Evolutionary conservation across 2,329 filamentous ascomycete genomes (phyloP).

Genomic region (Penicillium janthinellum): DNA sequence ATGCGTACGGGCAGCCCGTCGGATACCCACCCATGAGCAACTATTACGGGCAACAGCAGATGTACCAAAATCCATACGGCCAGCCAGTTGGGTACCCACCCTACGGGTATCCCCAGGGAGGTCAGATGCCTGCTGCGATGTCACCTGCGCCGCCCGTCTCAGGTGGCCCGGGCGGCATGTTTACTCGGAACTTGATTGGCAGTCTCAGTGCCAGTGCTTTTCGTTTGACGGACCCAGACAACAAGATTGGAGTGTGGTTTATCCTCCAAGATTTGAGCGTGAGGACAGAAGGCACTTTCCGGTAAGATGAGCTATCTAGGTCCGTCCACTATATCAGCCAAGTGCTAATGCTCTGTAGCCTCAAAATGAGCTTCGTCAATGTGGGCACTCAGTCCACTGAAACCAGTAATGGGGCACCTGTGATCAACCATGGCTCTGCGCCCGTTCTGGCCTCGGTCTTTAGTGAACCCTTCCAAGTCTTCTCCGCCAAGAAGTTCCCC

Average conservation of each 20-base stretch:
- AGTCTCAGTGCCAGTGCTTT: slow-evolving; percentile 88
- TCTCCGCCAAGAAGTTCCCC: slow-evolving; percentile 96
- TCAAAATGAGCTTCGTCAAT: slow-evolving; percentile 80
- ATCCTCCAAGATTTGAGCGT: slow-evolving; percentile 94
- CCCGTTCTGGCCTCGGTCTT: slow-evolving; percentile 84
- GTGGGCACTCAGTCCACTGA: slow-evolving; percentile 60
- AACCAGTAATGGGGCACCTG: slow-evolving; percentile 44
- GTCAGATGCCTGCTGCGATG: slow-evolving; percentile 40
- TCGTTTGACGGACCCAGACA: slow-evolving; percentile 73
- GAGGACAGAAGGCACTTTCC: slow-evolving; percentile 85
- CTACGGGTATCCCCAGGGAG: slow-evolving; percentile 33
- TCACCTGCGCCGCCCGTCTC: slow-evolving; percentile 38
- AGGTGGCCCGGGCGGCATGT: slow-evolving; percentile 73
- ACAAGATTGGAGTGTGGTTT: slow-evolving; percentile 92
- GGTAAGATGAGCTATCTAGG: slow-evolving; percentile 56
- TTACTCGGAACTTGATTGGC: slow-evolving; percentile 91
- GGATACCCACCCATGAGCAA: slow-evolving; percentile 40
- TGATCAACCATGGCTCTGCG: slow-evolving; percentile 72
- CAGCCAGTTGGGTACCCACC: slow-evolving; percentile 37
- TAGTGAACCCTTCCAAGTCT: slow-evolving; percentile 89
- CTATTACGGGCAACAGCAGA: slow-evolving; percentile 40
- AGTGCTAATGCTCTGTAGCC: slow-evolving; percentile 39
- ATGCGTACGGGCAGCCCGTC: slow-evolving; percentile 45
- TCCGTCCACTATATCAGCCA: neutral
- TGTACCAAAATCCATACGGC: slow-evolving; percentile 41